Conservation (phyloP, 2,329 filamentous ascomycete genomes). For the Drechslerella coelobrocha region DNA sequence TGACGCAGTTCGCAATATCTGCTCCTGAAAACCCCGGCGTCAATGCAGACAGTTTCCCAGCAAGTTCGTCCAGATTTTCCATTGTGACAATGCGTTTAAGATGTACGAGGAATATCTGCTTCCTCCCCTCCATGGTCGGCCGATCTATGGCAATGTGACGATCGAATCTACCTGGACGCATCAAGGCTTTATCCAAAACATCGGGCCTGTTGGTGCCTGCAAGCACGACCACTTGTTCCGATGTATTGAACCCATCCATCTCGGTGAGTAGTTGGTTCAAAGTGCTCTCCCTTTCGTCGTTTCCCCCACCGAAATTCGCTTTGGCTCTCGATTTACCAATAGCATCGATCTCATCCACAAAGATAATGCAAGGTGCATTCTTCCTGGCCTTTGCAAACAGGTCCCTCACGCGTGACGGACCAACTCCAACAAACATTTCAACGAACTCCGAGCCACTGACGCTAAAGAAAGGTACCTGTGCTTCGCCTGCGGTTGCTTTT, state of each 20-base stretch:
- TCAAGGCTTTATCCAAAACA: conserved; percentile 90
- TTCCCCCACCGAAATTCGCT: conserved; percentile 82
- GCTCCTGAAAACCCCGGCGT: conserved; percentile 97
- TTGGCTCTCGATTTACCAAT: conserved; percentile 91
- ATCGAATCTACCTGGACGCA: conserved; percentile 96
- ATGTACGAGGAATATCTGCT: conserved; percentile 95
- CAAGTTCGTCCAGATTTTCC: conserved; percentile 85
- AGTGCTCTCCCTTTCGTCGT: conserved; percentile 95
- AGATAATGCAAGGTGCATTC: conserved; percentile 97
- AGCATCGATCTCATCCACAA: conserved; percentile 98
- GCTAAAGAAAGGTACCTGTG: conserved; percentile 95
- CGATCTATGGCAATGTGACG: conserved; percentile 93
- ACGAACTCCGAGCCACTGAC: conserved; percentile 99
- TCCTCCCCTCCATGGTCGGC: conserved; percentile 94
- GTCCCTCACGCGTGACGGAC: conserved; percentile 91
- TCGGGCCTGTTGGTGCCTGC: conserved; percentile 96
- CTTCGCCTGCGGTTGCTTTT: conserved; percentile 97
- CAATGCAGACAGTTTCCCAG: conserved; percentile 85
- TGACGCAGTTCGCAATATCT: conserved; percentile 97
- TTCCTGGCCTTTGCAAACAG: conserved; percentile 93
- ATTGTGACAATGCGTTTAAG: conserved; percentile 91
- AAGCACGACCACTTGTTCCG: conserved; percentile 76
- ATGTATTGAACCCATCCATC: conserved; percentile 74
- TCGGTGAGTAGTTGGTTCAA: conserved; percentile 98
- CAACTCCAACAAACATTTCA: conserved; percentile 99